A percentile compares a stretch with the other conserved stretches of the same genome.
Conservation (phyloP, 2,329 filamentous ascomycete genomes). For the Colletotrichum filicis region DNA sequence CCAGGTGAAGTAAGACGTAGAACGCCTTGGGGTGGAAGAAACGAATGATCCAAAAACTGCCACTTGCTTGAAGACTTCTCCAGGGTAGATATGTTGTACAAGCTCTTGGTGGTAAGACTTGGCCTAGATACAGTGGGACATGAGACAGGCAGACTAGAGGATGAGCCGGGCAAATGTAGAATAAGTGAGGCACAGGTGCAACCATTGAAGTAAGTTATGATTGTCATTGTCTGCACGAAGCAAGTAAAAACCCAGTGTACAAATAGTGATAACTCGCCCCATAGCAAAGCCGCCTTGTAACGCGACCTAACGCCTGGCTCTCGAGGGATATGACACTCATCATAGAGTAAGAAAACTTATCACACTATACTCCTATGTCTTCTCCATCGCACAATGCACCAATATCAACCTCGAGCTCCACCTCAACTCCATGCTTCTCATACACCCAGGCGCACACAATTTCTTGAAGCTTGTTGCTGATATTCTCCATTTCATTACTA, state of each 20-base stretch:
- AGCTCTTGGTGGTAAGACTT: not conserved
- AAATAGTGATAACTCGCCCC: not conserved
- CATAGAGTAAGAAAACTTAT: not conserved
- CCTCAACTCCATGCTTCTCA: not conserved
- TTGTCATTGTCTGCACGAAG: not conserved
- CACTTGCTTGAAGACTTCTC: too few relatives aligned
- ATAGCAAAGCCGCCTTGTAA: not conserved
- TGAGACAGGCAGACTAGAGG: not conserved
- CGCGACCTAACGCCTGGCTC: not conserved
- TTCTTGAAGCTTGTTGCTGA: constrained; percentile 23
- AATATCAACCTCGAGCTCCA: constrained; percentile 34
- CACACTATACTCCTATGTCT: not conserved
- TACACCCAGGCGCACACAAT: constrained; percentile 19
- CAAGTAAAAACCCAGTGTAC: not conserved
- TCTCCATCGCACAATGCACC: not conserved
- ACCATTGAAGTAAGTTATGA: not conserved
- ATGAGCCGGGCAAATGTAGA: not conserved
- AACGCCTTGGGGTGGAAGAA: too few relatives aligned
- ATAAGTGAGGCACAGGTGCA: not conserved
- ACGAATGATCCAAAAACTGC: too few relatives aligned
- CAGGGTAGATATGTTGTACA: too few relatives aligned
- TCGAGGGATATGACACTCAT: not conserved
- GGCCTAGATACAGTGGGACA: not conserved
- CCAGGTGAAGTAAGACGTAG: too few relatives aligned
- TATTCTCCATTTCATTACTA: constrained; percentile 6